phyloP scores from a whole-genome alignment of 2,329 filamentous ascomycete genomes.

The Fusarium sp. region DNA sequence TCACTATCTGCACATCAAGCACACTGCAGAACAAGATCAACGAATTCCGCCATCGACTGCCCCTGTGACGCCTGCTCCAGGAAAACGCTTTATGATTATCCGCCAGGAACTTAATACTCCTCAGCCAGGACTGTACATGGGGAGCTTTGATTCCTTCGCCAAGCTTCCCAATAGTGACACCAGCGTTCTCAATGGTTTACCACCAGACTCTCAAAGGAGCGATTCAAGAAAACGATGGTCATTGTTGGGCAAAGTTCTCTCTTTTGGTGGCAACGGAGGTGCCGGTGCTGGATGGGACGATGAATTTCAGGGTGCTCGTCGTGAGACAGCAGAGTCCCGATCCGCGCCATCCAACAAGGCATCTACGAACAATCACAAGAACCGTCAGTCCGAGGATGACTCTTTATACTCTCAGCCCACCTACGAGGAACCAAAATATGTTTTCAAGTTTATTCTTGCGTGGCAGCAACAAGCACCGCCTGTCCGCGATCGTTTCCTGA shows the following conservation, averaged over 20 bases:
- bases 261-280: constrained; percentile 42
- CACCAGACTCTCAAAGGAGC: constrained; percentile 44
- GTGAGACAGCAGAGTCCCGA: constrained; percentile 61
- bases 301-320: constrained; percentile 62
- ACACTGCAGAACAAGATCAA: constrained; percentile 68
- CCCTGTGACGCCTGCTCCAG: constrained; percentile 86
- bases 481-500: constrained; percentile 70
- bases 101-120: constrained; percentile 73
- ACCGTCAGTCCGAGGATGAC: constrained; percentile 60
- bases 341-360: constrained; percentile 47
- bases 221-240: constrained; percentile 71
- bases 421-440: constrained; percentile 67
- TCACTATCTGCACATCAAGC: constrained; percentile 80
- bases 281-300: constrained; percentile 51
- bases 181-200: constrained; percentile 43
- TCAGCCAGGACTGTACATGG: constrained; percentile 60
- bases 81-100: constrained; percentile 88
- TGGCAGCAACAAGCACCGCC: constrained; percentile 68
- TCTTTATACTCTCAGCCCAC: constrained; percentile 66
- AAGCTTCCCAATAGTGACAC: constrained; percentile 43
- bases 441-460: constrained; percentile 80
- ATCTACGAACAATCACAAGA: constrained; percentile 44
- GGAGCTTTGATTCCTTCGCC: constrained; percentile 60
- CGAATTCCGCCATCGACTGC: constrained; percentile 75
- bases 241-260: constrained; percentile 71